phyloP scores from a whole-genome alignment of 495 filamentous ascomycete genomes.

The Lasiosphaeria ovina region DNA sequence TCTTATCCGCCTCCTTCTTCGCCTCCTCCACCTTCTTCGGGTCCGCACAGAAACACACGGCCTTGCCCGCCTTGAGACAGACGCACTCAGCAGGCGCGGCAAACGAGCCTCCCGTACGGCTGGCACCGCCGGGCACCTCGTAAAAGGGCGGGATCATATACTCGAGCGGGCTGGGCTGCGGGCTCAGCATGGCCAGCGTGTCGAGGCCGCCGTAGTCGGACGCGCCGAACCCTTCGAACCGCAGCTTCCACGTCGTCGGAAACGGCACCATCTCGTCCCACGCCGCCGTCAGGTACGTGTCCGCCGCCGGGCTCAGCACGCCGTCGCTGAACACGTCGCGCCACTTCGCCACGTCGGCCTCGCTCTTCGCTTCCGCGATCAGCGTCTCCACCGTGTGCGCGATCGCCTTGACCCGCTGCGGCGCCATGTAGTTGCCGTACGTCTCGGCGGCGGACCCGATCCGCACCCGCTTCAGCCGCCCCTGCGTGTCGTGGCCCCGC shows the following conservation, averaged over 20 bases:
- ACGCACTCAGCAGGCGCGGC: neutral
- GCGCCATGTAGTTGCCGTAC: slow-evolving; percentile 20
- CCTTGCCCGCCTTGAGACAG: neutral
- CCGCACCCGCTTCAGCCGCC: slow-evolving; percentile 13
- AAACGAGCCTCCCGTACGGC: slow-evolving; percentile 6
- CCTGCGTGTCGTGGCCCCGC: slow-evolving; percentile 19
- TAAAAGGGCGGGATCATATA: slow-evolving; percentile 7
- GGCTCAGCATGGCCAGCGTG: neutral
- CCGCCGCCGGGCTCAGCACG: neutral
- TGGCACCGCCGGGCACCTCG: slow-evolving; percentile 9
- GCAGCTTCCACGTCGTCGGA: slow-evolving; percentile 7
- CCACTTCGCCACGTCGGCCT: neutral
- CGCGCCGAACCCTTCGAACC: slow-evolving; percentile 5
- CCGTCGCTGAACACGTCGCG: neutral
- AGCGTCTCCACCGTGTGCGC: neutral
- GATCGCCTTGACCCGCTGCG: slow-evolving; percentile 12
- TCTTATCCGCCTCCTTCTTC: neutral
- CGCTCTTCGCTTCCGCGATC: neutral
- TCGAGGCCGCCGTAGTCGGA: slow-evolving; percentile 1
- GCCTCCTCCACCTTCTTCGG: neutral
- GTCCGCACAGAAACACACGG: neutral
- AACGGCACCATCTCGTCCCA: slow-evolving; percentile 11
- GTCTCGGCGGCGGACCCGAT: slow-evolving; percentile 4
- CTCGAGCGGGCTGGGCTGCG: neutral
- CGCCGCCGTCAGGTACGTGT: slow-evolving; percentile 4